phyloP scores from a whole-genome alignment of 345 rosid species.

The Ceriops zippeliana region DNA sequence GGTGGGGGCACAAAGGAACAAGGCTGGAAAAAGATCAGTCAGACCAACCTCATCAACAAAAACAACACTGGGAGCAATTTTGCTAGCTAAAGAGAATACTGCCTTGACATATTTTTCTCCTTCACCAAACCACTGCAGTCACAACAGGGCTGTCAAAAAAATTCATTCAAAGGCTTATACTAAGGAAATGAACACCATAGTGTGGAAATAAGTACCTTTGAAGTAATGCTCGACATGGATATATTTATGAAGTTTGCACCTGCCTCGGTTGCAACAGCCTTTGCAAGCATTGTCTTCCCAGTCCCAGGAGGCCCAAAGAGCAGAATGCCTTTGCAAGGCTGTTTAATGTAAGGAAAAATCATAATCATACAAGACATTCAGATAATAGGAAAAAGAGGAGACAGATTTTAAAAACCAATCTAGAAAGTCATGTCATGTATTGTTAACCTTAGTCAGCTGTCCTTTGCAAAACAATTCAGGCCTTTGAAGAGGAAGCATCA shows the following conservation, averaged over 20 bases:
- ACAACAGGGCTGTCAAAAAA: conserved; percentile 12
- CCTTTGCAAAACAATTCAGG: conserved; percentile 98
- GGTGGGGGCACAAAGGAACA: not conserved
- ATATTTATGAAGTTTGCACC: conserved; percentile 98
- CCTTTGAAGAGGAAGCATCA: conserved; percentile 99
- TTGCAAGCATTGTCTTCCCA: conserved; percentile 99
- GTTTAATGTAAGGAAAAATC: conserved; percentile 13
- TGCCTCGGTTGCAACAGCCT: conserved; percentile 99
- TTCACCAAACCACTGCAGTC: conserved; percentile 98
- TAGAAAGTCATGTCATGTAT: not conserved
- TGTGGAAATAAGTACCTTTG: conserved; percentile 53
- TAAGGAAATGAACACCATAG: not conserved
- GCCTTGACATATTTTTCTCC: conserved; percentile 99
- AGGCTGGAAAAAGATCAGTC: not conserved
- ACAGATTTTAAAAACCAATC: too few relatives aligned
- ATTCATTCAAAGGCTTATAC: conserved; percentile 5
- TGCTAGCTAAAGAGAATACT: conserved; percentile 95
- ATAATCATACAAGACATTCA: not conserved
- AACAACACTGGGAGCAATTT: conserved; percentile 95
- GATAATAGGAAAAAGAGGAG: not conserved
- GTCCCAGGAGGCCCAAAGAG: conserved; percentile 99
- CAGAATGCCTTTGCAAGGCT: conserved; percentile 98
- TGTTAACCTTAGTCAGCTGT: conserved; percentile 84
- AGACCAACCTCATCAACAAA: conserved; percentile 92
- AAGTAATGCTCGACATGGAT: conserved; percentile 99